Base-by-base conservation (phyloP, 2,329 filamentous ascomycete genomes). In the Coleophoma eucalyptorum region DNA sequence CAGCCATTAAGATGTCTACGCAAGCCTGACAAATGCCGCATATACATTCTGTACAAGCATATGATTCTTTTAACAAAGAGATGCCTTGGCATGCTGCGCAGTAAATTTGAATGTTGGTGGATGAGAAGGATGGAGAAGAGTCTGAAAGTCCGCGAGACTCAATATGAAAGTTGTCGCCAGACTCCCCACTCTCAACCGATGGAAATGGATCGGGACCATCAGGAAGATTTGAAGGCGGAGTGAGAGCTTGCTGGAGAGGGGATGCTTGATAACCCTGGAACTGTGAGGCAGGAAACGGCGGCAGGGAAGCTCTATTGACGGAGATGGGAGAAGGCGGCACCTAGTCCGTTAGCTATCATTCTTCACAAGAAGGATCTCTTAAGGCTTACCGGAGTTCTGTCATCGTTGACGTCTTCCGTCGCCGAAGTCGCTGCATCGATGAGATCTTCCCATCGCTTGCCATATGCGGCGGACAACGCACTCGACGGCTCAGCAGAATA, bases 11-110 rank as follows among this genome's bases (percentile, higher is more conserved):
- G 33, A 89, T 83, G 62, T 91, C 87, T 51, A 97, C 90, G 63
- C 93, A 97, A 52, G 90, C 84, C 56, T 86, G 83, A 69, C 94
- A 97, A 46, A 97, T 80, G 15, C 92, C 93, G 66, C 90, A 96
- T 56, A 97, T 96, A 68, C 94, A 97, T 69, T 97, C 92, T 1
- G 92, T 96, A 68, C 93, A 97, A 19, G 93, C 93, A 65, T 91
- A 97, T 33, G 90, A 94, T 62, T 93, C 88, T 62, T 84, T 86
- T 21, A 97, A 74, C 11, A 86, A 74, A 47, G 87, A 92, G 16
- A 91, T 76, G 35, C 86, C 83, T 57, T 89, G 84, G 65, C 93
- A 97, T 44, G 87, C 89, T 18, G 92, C 89, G 67, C 93, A 97
- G 67, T 96, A 96, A 40, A 97, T 96, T 66, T 96, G 89, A 3